Percentiles rank a stretch among this genome's conserved stretches.
Conservation (phyloP, 495 filamentous ascomycete genomes). For the Xylaria nigripes region DNA sequence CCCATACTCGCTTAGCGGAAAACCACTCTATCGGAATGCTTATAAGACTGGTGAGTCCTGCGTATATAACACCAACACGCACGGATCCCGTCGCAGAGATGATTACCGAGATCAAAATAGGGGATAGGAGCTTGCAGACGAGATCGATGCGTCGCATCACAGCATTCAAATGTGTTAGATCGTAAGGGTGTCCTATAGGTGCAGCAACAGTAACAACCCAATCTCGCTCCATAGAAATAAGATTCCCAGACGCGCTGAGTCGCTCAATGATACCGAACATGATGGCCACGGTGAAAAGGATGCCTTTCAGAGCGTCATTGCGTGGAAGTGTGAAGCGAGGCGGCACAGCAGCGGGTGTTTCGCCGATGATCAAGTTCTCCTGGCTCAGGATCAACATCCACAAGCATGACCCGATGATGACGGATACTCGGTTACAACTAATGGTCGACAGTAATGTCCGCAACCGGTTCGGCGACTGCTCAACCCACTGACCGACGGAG, state of each 20-base stretch:
- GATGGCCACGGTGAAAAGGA: slow-evolving; percentile 37
- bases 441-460: slow-evolving; percentile 36
- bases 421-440: slow-evolving; percentile 37
- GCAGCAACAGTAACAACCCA: slow-evolving; percentile 46
- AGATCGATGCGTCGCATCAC: slow-evolving; percentile 65
- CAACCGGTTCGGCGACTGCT: slow-evolving; percentile 33
- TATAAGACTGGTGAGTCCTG: slow-evolving; percentile 28
- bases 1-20: slow-evolving; percentile 34
- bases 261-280: slow-evolving; percentile 52
- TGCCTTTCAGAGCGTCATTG: slow-evolving; percentile 16
- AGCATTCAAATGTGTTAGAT: slow-evolving; percentile 47
- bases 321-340: slow-evolving; percentile 4
- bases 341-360: not conserved
- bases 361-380: slow-evolving; percentile 18
- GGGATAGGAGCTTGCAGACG: slow-evolving; percentile 59
- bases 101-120: slow-evolving; percentile 50
- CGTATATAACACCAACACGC: slow-evolving; percentile 41
- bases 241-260: slow-evolving; percentile 46
- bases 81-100: slow-evolving; percentile 36
- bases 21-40: slow-evolving; percentile 31
- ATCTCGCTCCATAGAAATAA: slow-evolving; percentile 57
- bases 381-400: slow-evolving; percentile 35
- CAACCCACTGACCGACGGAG: slow-evolving; percentile 41
- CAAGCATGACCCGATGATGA: slow-evolving; percentile 43
- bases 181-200: slow-evolving; percentile 25